Percentiles rank a stretch among this genome's conserved stretches.
Evolutionary conservation across 2,329 filamentous ascomycete genomes (phyloP).

Genomic region (Dryadomyces sulphureus): DNA sequence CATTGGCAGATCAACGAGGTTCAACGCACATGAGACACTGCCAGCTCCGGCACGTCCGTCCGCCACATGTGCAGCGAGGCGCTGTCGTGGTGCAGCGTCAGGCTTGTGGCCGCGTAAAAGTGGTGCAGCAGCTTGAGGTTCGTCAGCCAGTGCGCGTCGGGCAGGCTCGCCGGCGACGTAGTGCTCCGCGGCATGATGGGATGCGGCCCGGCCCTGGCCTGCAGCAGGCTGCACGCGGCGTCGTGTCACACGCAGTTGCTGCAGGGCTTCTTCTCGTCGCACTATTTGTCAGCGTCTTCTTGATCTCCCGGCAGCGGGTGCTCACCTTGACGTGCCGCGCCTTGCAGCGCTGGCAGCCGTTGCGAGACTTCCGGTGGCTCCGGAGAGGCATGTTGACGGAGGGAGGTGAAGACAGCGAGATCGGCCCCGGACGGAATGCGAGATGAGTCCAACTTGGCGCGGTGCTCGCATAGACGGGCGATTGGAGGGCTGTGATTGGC

Average conservation of each 20-base stretch:
- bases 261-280: conserved; percentile 1
- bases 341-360: not conserved
- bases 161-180: too few relatives aligned
- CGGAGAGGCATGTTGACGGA: too few relatives aligned
- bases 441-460: too few relatives aligned
- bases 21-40: not conserved
- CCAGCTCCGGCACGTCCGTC: not conserved
- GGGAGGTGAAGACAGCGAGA: too few relatives aligned
- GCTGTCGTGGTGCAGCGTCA: conserved; percentile 1
- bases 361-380: not conserved
- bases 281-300: not conserved
- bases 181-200: not conserved
- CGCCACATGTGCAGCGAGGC: conserved; percentile 1
- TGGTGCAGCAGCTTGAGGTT: conserved; percentile 1
- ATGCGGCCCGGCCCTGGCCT: not conserved
- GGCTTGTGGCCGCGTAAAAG: not conserved
- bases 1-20: not conserved
- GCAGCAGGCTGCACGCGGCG: not conserved
- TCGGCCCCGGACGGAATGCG: too few relatives aligned
- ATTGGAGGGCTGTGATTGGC: too few relatives aligned
- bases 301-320: not conserved
- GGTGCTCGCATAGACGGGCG: too few relatives aligned
- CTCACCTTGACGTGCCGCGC: conserved; percentile 1
- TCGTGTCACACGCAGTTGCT: not conserved
- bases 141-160: not conserved